These are phyloP conservation scores for Ambrosiella cleistominuta DNA, from an alignment of 2,329 filamentous ascomycete species.

Conservation along the genomic window DNA sequence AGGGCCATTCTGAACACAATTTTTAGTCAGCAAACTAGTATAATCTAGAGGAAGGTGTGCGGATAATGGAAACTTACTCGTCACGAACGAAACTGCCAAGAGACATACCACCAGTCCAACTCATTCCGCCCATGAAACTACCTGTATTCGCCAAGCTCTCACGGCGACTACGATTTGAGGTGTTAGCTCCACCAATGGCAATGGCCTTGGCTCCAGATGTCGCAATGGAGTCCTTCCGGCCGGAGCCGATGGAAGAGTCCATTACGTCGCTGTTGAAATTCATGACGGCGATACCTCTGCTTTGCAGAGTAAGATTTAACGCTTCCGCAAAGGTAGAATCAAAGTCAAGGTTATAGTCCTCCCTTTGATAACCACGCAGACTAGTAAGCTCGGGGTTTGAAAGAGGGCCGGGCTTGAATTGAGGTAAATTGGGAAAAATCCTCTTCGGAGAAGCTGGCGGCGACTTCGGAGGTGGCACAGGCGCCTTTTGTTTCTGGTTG, in stretches of 20 bases:
- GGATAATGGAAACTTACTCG: slow-evolving; percentile 51
- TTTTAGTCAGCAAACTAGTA: slow-evolving; percentile 12
- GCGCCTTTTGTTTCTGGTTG: too few relatives aligned
- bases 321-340: too few relatives aligned
- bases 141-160: slow-evolving; percentile 38
- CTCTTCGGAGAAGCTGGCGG: too few relatives aligned
- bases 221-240: slow-evolving; percentile 47
- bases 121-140: slow-evolving; percentile 66
- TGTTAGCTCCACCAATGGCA: slow-evolving; percentile 45
- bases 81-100: slow-evolving; percentile 94
- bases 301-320: too few relatives aligned
- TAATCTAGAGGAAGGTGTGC: not conserved
- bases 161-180: slow-evolving; percentile 37
- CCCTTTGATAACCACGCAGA: too few relatives aligned
- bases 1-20: slow-evolving; percentile 58
- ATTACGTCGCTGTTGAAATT: slow-evolving; percentile 37
- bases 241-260: slow-evolving; percentile 38
- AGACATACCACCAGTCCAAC: slow-evolving; percentile 78
- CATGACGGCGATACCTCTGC: slow-evolving; percentile 22
- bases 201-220: slow-evolving; percentile 49
- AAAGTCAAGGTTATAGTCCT: too few relatives aligned
- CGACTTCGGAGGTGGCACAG: too few relatives aligned
- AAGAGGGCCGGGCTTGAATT: too few relatives aligned
- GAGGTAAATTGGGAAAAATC: too few relatives aligned
- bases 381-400: too few relatives aligned